Base-by-base conservation (phyloP, 1,139 yeast genomes). In the Suhomyces bokatorum region DNA sequence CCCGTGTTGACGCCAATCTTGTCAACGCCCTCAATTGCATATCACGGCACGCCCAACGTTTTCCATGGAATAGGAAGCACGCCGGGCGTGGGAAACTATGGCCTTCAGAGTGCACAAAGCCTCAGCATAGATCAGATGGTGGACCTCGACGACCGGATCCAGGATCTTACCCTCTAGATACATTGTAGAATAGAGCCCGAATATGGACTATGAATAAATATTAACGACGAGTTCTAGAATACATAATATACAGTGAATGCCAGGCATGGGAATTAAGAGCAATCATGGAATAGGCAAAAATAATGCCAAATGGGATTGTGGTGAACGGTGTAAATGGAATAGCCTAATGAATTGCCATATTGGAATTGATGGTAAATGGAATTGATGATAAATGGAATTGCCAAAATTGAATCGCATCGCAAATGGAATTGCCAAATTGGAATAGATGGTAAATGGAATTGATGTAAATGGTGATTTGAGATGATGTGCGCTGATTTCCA, bases 51-150 rank as follows among this genome's bases (percentile, higher is more conserved):
- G 0, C 76, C 79, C 0, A 66, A 69, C 15, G 69, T 76, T 4
- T 51, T 77, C 11, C 69, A 72, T 44, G 81, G 81, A 1, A 53
- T 73, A 33, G 80, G 80, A 0, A 63, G 59, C 36, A 73, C 77
- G 6, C 78, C 78, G 1, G 53, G 59, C 7, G 54, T 57, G 11
- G 64, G 63, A 2, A 49, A 43, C 13, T 49, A 56, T 45, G 62
- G 56, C 20, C 57, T 61, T 3, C 40, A 59, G 9, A 40, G 43
- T 3, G 48, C 48, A 6, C 35, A 50, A 16, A 28, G 35, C n/a
- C 8, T 40, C n/a, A 64, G 60, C 47, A 65, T 67, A 22, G 71
- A 68, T 47, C 62, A 58, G 28, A 46, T 64, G 50, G 58, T 62
- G 6, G 73, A 63, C 27, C 49, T 64, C 35, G 71, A 69, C 22